A percentile compares a stretch with the other conserved stretches of the same genome.
Conservation (phyloP, 2,329 filamentous ascomycete species). For the Colletotrichum godetiae region DNA sequence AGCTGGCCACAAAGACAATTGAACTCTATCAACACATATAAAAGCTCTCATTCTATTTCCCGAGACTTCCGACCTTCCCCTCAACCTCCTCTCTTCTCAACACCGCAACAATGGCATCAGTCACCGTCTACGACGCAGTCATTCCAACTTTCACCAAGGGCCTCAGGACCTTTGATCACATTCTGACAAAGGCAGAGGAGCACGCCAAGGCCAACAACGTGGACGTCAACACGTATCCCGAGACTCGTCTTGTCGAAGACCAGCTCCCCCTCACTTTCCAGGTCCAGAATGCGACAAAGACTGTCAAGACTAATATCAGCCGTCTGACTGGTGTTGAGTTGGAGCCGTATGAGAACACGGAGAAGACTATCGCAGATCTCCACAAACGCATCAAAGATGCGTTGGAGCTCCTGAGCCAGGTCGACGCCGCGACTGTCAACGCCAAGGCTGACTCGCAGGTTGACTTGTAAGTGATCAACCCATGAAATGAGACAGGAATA, state of each 20-base stretch:
- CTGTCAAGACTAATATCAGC: constrained; percentile 42
- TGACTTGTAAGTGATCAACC: constrained; percentile 39
- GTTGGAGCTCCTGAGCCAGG: constrained; percentile 42
- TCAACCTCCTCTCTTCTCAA: neutral
- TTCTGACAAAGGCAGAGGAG: constrained; percentile 45
- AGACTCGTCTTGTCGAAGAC: constrained; percentile 44
- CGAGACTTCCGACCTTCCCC: neutral
- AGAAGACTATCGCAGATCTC: constrained; percentile 48
- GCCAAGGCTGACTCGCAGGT: constrained; percentile 39
- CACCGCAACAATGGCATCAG: constrained; percentile 40
- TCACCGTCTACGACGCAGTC: constrained; percentile 44
- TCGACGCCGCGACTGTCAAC: constrained; percentile 41
- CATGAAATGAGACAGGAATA: no score
- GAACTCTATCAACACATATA: neutral
- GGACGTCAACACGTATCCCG: constrained; percentile 39
- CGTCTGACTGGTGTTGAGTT: constrained; percentile 40
- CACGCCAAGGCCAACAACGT: constrained; percentile 42
- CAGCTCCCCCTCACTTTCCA: constrained; percentile 51
- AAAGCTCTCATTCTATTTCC: neutral
- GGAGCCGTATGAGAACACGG: constrained; percentile 42
- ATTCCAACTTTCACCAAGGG: constrained; percentile 41
- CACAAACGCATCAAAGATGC: constrained; percentile 42
- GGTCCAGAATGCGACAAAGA: constrained; percentile 45
- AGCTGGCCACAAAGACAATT: neutral
- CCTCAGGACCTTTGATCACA: constrained; percentile 40